phyloP scores from a whole-genome alignment of 805 yeast genomes.

The Zygosaccharomyces rouxii region DNA sequence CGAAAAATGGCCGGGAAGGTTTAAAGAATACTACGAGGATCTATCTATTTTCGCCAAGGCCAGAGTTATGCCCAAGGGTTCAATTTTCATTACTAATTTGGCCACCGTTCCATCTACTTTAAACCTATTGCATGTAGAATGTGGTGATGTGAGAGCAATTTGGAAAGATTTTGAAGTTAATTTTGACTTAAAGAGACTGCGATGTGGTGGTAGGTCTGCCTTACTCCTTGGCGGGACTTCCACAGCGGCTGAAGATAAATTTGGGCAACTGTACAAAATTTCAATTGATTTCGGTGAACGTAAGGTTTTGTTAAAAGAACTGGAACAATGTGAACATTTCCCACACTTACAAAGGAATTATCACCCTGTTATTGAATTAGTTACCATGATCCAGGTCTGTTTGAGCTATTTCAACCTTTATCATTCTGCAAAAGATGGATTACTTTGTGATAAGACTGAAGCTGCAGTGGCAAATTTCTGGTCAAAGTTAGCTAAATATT shows the following conservation, averaged over 20 bases:
- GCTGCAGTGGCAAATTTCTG: slow-evolving; percentile 77
- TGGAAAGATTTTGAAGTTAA: slow-evolving; percentile 65
- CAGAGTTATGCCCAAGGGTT: slow-evolving; percentile 56
- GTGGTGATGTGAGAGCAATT: slow-evolving; percentile 49
- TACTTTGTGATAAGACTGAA: slow-evolving; percentile 74
- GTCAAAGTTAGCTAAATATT: slow-evolving; percentile 55
- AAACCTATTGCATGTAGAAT: slow-evolving; percentile 64
- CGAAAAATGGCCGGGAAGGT: slow-evolving; percentile 36
- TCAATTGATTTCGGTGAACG: slow-evolving; percentile 28
- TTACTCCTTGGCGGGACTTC: slow-evolving; percentile 66
- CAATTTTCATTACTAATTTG: slow-evolving; percentile 75
- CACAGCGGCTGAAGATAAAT: slow-evolving; percentile 76
- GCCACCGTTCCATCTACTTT: slow-evolving; percentile 72
- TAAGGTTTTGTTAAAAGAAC: slow-evolving; percentile 7
- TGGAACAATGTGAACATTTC: slow-evolving; percentile 9
- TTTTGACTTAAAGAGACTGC: slow-evolving; percentile 67
- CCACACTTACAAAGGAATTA: slow-evolving; percentile 11
- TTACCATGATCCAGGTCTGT: slow-evolving; percentile 68
- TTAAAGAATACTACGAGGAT: slow-evolving; percentile 61
- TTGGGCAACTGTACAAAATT: slow-evolving; percentile 66
- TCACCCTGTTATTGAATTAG: slow-evolving; percentile 70
- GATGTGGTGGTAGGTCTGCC: slow-evolving; percentile 84
- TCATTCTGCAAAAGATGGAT: slow-evolving; percentile 66
- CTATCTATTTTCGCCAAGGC: slow-evolving; percentile 62
- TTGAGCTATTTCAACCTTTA: slow-evolving; percentile 73